Evolutionary conservation across 2,329 filamentous ascomycete species (phyloP), one percentile per base, ranked within the genome.

Genomic region (Monosporascus sp.): DNA sequence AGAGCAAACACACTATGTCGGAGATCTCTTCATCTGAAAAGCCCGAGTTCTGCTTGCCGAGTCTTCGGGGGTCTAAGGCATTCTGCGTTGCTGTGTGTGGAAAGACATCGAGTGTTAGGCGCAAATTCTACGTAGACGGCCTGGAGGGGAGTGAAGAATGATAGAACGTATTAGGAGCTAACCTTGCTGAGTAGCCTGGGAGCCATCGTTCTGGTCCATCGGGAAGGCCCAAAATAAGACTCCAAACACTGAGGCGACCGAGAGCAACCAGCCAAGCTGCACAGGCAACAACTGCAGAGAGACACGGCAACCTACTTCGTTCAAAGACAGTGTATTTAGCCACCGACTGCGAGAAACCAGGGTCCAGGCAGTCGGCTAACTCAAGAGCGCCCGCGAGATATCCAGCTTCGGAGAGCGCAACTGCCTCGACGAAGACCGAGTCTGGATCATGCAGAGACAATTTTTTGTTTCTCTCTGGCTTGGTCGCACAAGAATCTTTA

Each of bases 1-100:
- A 86, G 27, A 97, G 80, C 53, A 97, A 85, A 72, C 91, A 95
- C 59, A 96, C 83, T 61, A 97, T 90, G 71, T 97, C 92, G 57
- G 90, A 83, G 49, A 94, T 82, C 68, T 96, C 92, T 59, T 89
- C 82, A 61, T 92, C 87, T 51, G 82, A 87, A 56, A 97, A 85
- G 52, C 90, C 90, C 41, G 90, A 94, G 67, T 90, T 89, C 70
- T 90, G 88, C 67, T 87, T 80, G 52, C 91, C 91, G 57, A 89
- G 69, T 52, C 91, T 85, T 58, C 91, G 84, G 41, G 91, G 90
- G 68, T 97, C 91, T 59, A 91, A 76, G 64, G 88, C 84, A 67
- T 84, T 85, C 69, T 96, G 91, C 17, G 91, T 96, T 52, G 87
- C 85, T 84, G 60, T 19, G 57, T 27, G 51, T 27, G 37, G 37